Percentiles rank a stretch among this genome's conserved stretches.
These are phyloP conservation scores for Termitomyces sp. DNA, from an alignment of 1,284 basidiomycete species.

Conservation along the genomic window DNA sequence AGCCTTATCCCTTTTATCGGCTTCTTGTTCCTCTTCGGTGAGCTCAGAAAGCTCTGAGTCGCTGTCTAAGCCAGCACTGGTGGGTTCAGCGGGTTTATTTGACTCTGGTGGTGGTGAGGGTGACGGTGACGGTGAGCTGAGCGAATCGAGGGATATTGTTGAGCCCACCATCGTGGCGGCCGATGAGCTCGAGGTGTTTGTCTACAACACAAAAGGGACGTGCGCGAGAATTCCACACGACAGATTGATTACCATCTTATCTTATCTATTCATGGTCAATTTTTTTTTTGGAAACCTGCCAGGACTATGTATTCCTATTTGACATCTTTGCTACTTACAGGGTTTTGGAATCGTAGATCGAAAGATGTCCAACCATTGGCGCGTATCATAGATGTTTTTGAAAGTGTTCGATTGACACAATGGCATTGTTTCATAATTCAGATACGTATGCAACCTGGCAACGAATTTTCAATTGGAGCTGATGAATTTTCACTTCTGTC, in stretches of 20 bases:
- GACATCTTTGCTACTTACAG: no score
- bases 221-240: constrained; percentile 39
- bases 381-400: no score
- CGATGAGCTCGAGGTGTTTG: constrained; percentile 28
- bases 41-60: constrained; percentile 77
- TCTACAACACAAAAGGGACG: constrained; percentile 36
- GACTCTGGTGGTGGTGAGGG: constrained; percentile 38
- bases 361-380: no score
- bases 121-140: constrained; percentile 57
- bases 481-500: no score
- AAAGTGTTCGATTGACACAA: no score
- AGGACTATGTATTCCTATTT: no score
- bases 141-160: constrained; percentile 54
- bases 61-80: constrained; percentile 46
- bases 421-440: no score
- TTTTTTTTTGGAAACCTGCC: background rate
- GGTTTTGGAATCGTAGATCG: no score
- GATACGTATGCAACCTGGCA: no score
- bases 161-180: constrained; percentile 47
- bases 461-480: no score
- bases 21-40: constrained; percentile 71
- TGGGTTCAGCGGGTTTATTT: constrained; percentile 25
- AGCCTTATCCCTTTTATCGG: constrained; percentile 23
- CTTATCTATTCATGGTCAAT: constrained; percentile 27
- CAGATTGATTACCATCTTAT: constrained; percentile 31